Evolutionary conservation across 2,329 filamentous ascomycete genomes (phyloP), one percentile per base, ranked within the genome.

Genomic region (Podosphaera xanthii): DNA sequence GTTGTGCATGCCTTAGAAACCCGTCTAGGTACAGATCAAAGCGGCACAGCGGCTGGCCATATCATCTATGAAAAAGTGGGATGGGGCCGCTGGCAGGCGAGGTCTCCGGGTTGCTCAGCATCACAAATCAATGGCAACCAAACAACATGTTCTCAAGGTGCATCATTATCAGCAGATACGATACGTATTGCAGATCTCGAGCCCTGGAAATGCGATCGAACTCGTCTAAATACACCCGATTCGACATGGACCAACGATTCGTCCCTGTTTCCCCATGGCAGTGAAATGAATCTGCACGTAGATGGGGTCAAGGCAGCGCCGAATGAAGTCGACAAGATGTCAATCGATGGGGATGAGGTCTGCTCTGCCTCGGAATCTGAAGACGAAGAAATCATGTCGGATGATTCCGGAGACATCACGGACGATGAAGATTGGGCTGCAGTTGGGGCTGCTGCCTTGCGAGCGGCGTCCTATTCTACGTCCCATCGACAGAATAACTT

Each of bases 361-460:
- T 86, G 83, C 57, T 89, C 86, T 10, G 89, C 86, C 67, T 88
- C 84, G 38, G 85, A 88, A 66, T 79, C 79, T 49, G 61, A 64
- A 6, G 80, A 82, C 59, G 83, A 86, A 61, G 78, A 82, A 64
- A 76, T 70, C 72, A 80, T 83, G 74, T 82, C 83, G 65, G 84
- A 87, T 65, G 85, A 94, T 68, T 81, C 87, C 61, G 83, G 86
- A 64, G 88, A 95, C 68, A 79, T 87, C 61, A 97, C 92, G 33
- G 92, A 97, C 69, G 88, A 96, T 69, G 91, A 97, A 71, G 90
- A 97, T 72, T 96, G 91, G 90, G 87, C 86, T 54, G 82, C 86
- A 58, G 85, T 95, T 62, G 91, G 89, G 59, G 87, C 90, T 36
- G 88, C 86, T 59, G 87, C 87, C 64, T 78, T 96, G 65, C 83